Conservation (phyloP, 495 filamentous ascomycete species). For the Neurospora sp. region DNA sequence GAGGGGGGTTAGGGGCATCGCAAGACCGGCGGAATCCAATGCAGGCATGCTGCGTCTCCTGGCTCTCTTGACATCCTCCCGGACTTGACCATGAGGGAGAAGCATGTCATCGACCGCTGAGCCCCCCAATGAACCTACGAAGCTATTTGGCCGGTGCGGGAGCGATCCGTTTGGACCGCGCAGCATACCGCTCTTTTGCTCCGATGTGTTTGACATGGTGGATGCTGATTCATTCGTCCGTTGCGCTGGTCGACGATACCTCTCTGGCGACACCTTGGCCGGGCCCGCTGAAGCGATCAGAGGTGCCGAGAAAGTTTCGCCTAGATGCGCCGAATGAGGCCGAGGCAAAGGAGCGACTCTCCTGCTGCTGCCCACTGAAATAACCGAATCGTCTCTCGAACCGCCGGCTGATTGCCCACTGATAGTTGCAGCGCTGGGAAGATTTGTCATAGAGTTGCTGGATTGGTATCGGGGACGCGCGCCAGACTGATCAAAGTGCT, state of each 20-base stretch:
- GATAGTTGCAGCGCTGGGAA: conserved; percentile 20
- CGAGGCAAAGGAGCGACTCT: conserved; percentile 18
- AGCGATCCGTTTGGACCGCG: conserved; percentile 19
- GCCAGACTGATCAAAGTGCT: conserved; percentile 36
- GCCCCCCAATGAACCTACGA: conserved; percentile 24
- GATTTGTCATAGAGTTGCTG: conserved; percentile 45
- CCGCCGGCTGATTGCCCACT: conserved; percentile 6
- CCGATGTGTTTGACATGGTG: conserved; percentile 10
- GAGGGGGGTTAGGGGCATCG: conserved; percentile 30
- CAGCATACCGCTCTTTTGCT: conserved; percentile 17
- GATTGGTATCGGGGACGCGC: conserved; percentile 47
- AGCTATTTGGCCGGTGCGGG: conserved; percentile 36
- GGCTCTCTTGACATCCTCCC: conserved; percentile 65
- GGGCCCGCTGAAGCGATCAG: conserved; percentile 27
- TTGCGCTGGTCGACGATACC: conserved; percentile 41
- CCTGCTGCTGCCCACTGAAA: conserved; percentile 17
- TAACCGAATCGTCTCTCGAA: conserved; percentile 24
- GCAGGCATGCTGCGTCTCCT: conserved; percentile 75
- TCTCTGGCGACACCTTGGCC: conserved; percentile 39
- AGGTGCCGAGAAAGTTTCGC: conserved; percentile 21
- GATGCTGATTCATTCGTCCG: conserved; percentile 30
- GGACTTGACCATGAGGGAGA: conserved; percentile 31
- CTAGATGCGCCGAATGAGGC: conserved; percentile 22
- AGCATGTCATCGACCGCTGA: conserved; percentile 45
- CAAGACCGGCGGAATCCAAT: conserved; percentile 55